phyloP scores from a whole-genome alignment of 495 filamentous ascomycete species.

The Recurvomyces mirabilis region DNA sequence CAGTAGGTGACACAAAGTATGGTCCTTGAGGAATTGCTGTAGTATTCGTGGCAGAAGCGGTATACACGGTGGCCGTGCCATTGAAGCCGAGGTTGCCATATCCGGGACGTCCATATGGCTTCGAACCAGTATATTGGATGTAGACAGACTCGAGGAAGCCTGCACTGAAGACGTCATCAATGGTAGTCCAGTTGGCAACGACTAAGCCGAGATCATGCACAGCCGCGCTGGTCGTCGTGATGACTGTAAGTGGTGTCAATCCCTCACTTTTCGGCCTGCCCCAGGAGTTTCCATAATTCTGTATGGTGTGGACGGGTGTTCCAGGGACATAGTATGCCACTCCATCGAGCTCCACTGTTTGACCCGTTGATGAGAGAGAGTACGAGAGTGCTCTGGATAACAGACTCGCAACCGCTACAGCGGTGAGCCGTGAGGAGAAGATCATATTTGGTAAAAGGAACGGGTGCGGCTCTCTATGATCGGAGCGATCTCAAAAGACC shows the following conservation, averaged over 20 bases:
- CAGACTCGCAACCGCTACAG: not conserved
- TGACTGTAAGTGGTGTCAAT: slow-evolving; percentile 25
- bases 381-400: slow-evolving; percentile 10
- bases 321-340: slow-evolving; percentile 25
- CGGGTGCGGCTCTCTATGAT: not conserved
- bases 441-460: too few species aligned
- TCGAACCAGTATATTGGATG: slow-evolving; percentile 18
- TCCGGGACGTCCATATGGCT: not conserved
- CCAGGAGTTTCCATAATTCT: slow-evolving; percentile 3
- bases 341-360: slow-evolving; percentile 23
- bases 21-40: slow-evolving; percentile 29
- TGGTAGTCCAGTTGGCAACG: slow-evolving; percentile 9
- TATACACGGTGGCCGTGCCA: slow-evolving; percentile 2
- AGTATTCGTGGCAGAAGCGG: slow-evolving; percentile 1
- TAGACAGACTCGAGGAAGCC: slow-evolving; percentile 25
- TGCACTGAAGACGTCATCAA: slow-evolving; percentile 27
- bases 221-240: slow-evolving; percentile 8
- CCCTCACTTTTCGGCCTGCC: slow-evolving; percentile 6
- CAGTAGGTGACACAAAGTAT: slow-evolving; percentile 32
- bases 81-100: slow-evolving; percentile 1
- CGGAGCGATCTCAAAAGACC: too few species aligned
- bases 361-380: slow-evolving; percentile 22
- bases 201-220: slow-evolving; percentile 6
- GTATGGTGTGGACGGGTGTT: slow-evolving; percentile 15
- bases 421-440: too few species aligned